A percentile compares a stretch with the other conserved stretches of the same genome.
phyloP scores from a whole-genome alignment of 1,284 basidiomycete species.

The Sparassis latifolia region DNA sequence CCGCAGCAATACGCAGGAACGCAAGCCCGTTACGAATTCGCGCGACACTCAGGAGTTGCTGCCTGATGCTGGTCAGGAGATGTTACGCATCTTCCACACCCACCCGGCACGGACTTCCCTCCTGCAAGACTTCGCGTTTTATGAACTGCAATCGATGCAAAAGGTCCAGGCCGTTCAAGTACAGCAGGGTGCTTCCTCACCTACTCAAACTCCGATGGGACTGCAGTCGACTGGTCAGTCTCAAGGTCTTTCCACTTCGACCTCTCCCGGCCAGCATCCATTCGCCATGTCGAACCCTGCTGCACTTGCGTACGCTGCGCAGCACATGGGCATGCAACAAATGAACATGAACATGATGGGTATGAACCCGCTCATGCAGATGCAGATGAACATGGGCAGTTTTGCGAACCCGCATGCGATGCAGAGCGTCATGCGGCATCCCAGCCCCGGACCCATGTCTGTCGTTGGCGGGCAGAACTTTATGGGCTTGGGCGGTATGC shows the following conservation, averaged over 20 bases:
- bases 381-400: slow-evolving; percentile 55
- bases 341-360: slow-evolving; percentile 48
- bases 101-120: slow-evolving; percentile 88
- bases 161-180: slow-evolving; percentile 33
- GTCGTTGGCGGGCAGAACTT: slow-evolving; percentile 62
- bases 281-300: slow-evolving; percentile 48
- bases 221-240: slow-evolving; percentile 20
- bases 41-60: slow-evolving; percentile 89
- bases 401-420: slow-evolving; percentile 64
- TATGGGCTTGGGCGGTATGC: slow-evolving; percentile 44
- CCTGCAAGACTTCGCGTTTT: slow-evolving; percentile 91
- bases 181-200: slow-evolving; percentile 34
- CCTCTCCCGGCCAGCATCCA: slow-evolving; percentile 35
- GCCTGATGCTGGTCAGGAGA: slow-evolving; percentile 90
- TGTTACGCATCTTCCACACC: slow-evolving; percentile 88
- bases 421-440: slow-evolving; percentile 76
- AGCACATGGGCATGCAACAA: slow-evolving; percentile 50
- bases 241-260: slow-evolving; percentile 30
- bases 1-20: slow-evolving; percentile 86
- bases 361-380: slow-evolving; percentile 57
- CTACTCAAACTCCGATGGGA: slow-evolving; percentile 19
- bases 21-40: slow-evolving; percentile 94
- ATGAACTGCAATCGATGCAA: slow-evolving; percentile 83
- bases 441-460: slow-evolving; percentile 54
- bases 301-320: slow-evolving; percentile 33